Conservation (phyloP, 2,329 filamentous ascomycete species). For the Elsinoe fawcettii region DNA sequence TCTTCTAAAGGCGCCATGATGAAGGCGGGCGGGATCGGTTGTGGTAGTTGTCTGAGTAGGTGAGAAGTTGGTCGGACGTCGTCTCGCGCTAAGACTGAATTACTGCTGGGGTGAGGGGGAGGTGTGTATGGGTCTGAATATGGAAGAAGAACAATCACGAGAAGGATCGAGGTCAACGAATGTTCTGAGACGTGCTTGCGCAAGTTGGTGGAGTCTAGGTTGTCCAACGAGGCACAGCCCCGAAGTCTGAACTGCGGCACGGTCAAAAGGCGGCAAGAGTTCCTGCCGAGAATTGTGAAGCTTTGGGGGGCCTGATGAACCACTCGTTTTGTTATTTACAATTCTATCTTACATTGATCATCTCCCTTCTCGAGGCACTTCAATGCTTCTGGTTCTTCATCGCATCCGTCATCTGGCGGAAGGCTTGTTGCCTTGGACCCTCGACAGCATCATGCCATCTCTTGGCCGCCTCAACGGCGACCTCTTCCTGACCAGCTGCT, state of each 20-base stretch:
- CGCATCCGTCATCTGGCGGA: slow-evolving; percentile 25
- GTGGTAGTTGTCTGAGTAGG: not conserved
- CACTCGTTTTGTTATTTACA: not conserved
- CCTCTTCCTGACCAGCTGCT: slow-evolving; percentile 42
- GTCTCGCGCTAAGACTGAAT: not conserved
- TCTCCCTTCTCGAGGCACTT: not conserved
- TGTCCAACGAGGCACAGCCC: slow-evolving; percentile 3
- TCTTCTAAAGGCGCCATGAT: slow-evolving; percentile 33
- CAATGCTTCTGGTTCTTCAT: slow-evolving; percentile 16
- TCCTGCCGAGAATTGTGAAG: not conserved
- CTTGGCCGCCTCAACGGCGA: slow-evolving; percentile 41
- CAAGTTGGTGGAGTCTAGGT: slow-evolving; percentile 5
- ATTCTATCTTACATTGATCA: not conserved
- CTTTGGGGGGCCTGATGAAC: not conserved
- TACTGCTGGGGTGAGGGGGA: not conserved
- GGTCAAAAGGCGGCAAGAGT: not conserved
- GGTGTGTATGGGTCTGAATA: not conserved
- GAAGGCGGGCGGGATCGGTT: not conserved
- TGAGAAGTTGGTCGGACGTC: not conserved
- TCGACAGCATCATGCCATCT: slow-evolving; percentile 39
- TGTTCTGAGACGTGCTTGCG: not conserved
- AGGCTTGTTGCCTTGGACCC: slow-evolving; percentile 39
- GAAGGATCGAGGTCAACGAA: not conserved
- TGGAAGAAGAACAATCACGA: not conserved
- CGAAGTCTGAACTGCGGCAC: not conserved